phyloP scores from a whole-genome alignment of 2,329 filamentous ascomycete genomes.

The Anisogramma anomala region DNA sequence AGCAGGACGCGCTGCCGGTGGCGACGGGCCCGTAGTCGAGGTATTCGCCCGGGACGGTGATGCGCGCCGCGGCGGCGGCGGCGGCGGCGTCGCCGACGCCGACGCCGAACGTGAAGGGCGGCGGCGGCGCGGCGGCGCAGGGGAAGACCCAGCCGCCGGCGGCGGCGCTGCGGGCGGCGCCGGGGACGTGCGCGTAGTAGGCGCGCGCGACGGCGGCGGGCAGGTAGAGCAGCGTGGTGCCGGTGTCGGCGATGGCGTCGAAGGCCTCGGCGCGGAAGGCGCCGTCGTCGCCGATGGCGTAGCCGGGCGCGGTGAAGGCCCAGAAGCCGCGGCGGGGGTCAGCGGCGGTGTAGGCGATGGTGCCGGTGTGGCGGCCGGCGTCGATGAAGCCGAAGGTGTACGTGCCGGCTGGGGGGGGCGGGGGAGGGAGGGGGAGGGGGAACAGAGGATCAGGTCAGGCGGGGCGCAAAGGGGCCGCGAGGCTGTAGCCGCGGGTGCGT shows the following conservation, averaged over 20 bases:
- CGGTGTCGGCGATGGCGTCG: slow-evolving; percentile 41
- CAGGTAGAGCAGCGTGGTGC: slow-evolving; percentile 42
- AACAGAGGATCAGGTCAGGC: no score
- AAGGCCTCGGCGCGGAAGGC: slow-evolving; percentile 23
- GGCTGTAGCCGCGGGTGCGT: slow-evolving; percentile 33
- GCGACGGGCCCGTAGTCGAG: slow-evolving; percentile 14
- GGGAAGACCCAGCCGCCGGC: slow-evolving; percentile 15
- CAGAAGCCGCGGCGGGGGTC: slow-evolving; percentile 48
- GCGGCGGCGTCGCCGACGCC: slow-evolving; percentile 11
- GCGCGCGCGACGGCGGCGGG: slow-evolving; percentile 31
- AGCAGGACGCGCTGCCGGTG: slow-evolving; percentile 13
- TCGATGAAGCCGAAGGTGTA: slow-evolving; percentile 37
- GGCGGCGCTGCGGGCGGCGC: slow-evolving; percentile 24
- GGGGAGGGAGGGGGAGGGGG: no score
- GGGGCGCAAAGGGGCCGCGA: no score
- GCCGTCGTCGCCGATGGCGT: slow-evolving; percentile 23
- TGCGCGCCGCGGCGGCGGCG: slow-evolving; percentile 10
- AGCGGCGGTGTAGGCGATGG: slow-evolving; percentile 43
- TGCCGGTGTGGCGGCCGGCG: slow-evolving; percentile 39
- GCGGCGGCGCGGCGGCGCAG: slow-evolving; percentile 14
- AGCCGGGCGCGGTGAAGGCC: slow-evolving; percentile 36
- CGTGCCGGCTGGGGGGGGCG: slow-evolving; percentile 14
- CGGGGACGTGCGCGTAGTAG: slow-evolving; percentile 37
- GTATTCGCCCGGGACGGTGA: slow-evolving; percentile 15
- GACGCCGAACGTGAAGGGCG: slow-evolving; percentile 15